Evolutionary conservation across 495 filamentous ascomycete genomes (phyloP), one percentile per base, ranked within the genome.

Genomic region (Sabuloglossum arenarium): DNA sequence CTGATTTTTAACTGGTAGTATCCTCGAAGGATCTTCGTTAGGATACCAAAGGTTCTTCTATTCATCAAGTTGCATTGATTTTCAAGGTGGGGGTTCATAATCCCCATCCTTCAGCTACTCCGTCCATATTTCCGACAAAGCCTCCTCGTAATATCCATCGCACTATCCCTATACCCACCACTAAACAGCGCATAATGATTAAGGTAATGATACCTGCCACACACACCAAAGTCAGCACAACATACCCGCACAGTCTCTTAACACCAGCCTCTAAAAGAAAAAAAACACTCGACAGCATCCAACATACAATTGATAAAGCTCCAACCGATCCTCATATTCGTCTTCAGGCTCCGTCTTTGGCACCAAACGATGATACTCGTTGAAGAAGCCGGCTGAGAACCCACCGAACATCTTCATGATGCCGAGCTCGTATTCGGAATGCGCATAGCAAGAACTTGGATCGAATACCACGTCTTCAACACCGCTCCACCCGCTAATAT

Each of bases 391-490:
- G 21, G 80, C 80, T 19, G 24, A 28, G 71, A 93, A 95, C 3
- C 90, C 90, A 0, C 89, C 90, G 76, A 95, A 95, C 86, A 97
- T 89, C 57, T 75, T 75, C 89, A 94, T 95, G 53, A 95, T 94
- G 0, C 90, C 89, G 51, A 90, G 64, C 64, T 95, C 89, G 70
- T 80, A 95, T 72, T 95, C 89, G 16, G 71, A 80, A 66, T 94
- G 86, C n/a, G 79, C 85, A 68, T 89, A 94, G 55, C 79, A 81
- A 39, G 78, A 73, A 16, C 79, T 79, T 23, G 88, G 80, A 68
- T 95, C 89, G 69, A 82, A 95, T 3, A 94, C 78, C 11, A 95
- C 80, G 59, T 89, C 88, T 56, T 88, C 84, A 0, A 70, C 69
- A 5, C 70, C 74, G 5, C 72, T 76, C n/a, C 57, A 61, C 0